phyloP scores from a whole-genome alignment of 495 filamentous ascomycete species.

The Penicillium pulvis region DNA sequence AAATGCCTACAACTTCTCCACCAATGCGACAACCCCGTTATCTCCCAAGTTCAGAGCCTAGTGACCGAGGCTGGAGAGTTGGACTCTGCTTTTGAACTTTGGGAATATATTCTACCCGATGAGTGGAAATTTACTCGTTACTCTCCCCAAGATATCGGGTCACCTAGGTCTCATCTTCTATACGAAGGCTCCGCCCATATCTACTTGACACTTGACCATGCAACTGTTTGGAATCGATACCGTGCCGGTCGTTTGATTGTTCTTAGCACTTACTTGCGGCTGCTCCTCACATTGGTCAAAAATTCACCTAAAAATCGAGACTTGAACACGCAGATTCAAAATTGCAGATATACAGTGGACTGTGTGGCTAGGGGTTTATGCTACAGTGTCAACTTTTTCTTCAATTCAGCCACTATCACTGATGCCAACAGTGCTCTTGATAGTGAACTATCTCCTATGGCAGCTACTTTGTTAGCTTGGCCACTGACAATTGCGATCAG shows the following conservation, averaged over 20 bases:
- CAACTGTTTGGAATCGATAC: constrained; percentile 30
- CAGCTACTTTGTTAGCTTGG: constrained; percentile 29
- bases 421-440: background rate
- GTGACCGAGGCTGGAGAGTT: background rate
- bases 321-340: background rate
- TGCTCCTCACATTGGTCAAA: constrained; percentile 13
- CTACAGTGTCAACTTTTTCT: constrained; percentile 23
- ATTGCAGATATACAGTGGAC: constrained; percentile 16
- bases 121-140: constrained; percentile 12
- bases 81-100: background rate
- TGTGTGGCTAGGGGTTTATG: constrained; percentile 9
- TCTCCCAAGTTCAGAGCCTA: background rate
- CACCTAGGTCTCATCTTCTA: background rate
- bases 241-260: constrained; percentile 27
- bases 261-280: constrained; percentile 23
- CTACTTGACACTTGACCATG: constrained; percentile 27
- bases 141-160: background rate
- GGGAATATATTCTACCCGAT: constrained; percentile 19
- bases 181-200: constrained; percentile 11
- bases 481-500: constrained; percentile 28
- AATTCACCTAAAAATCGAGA: background rate
- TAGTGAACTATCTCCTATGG: constrained; percentile 13
- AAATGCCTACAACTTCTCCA: background rate
- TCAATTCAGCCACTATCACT: background rate
- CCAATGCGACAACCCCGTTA: background rate